A percentile compares a stretch with the other conserved stretches of the same genome.
Evolutionary conservation across 805 yeast genomes (phyloP).

Genomic region (Saccharomycopsis vini): DNA sequence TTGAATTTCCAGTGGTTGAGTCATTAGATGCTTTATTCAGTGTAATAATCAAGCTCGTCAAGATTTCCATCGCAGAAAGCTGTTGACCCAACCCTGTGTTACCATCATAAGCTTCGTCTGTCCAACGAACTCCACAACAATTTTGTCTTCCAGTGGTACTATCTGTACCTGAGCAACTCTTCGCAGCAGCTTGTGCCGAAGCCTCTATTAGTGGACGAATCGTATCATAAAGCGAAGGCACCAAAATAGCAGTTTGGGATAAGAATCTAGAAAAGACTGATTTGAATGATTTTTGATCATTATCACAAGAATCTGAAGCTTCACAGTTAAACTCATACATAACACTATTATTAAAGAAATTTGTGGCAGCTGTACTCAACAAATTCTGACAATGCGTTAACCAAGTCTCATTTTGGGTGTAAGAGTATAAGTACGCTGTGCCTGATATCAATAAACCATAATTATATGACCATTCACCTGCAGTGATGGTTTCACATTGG

Average conservation of each 20-base stretch:
- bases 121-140: slow-evolving; percentile 68
- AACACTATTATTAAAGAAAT: slow-evolving; percentile 41
- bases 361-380: slow-evolving; percentile 36
- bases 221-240: slow-evolving; percentile 41
- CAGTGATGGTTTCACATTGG: slow-evolving; percentile 42
- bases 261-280: slow-evolving; percentile 60
- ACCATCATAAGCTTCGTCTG: slow-evolving; percentile 50
- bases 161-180: slow-evolving; percentile 72
- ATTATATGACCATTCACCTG: slow-evolving; percentile 66
- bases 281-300: slow-evolving; percentile 68
- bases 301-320: slow-evolving; percentile 45
- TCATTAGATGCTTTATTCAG: slow-evolving; percentile 16
- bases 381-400: slow-evolving; percentile 40
- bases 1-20: neutral
- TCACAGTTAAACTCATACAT: slow-evolving; percentile 73
- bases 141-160: slow-evolving; percentile 1
- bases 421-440: slow-evolving; percentile 57
- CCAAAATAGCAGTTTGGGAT: slow-evolving; percentile 53
- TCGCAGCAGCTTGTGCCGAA: slow-evolving; percentile 65
- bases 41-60: slow-evolving; percentile 36
- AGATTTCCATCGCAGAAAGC: slow-evolving; percentile 63
- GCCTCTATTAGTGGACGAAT: slow-evolving; percentile 39
- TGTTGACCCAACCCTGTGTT: slow-evolving; percentile 78
- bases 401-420: slow-evolving; percentile 54
- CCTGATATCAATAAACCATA: slow-evolving; percentile 64